Conservation (phyloP, 306 rosid genomes). For the Malus domestica region DNA sequence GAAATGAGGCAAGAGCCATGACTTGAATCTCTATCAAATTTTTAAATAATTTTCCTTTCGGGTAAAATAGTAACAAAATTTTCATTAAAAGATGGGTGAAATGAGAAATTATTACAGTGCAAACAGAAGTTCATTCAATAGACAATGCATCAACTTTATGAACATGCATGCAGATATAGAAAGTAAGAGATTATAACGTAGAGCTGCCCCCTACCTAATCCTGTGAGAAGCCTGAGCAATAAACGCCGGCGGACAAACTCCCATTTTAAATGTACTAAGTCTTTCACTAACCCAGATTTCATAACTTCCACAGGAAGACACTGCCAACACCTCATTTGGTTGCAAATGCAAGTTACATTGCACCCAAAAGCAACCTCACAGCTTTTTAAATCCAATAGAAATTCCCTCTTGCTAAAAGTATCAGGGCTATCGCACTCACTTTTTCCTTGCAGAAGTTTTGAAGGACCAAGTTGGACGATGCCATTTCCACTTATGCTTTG, state of each 20-base stretch:
- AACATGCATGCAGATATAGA: not conserved
- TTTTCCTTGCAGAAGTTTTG: conserved; percentile 25
- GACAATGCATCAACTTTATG: not conserved
- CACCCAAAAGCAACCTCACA: conserved; percentile 32
- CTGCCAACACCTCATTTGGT: conserved; percentile 60
- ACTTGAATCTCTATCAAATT: not conserved
- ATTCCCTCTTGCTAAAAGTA: conserved; percentile 19
- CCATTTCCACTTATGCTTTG: conserved; percentile 25
- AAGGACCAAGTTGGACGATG: conserved; percentile 23
- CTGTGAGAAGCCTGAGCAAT: conserved; percentile 51
- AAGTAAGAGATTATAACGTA: conserved; percentile 11
- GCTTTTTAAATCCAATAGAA: conserved; percentile 21
- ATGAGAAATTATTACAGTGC: not conserved
- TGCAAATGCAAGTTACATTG: conserved; percentile 29
- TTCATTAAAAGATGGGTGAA: not conserved
- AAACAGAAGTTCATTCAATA: not conserved
- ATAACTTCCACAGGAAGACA: conserved; percentile 52
- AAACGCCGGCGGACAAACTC: conserved; percentile 67
- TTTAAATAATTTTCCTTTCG: not conserved
- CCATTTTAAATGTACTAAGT: conserved; percentile 66
- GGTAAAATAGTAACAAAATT: not conserved
- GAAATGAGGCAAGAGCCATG: not conserved
- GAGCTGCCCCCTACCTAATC: conserved; percentile 49
- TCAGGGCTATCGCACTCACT: conserved; percentile 23
- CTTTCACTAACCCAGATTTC: conserved; percentile 42